Evolutionary conservation across 805 yeast species (phyloP).

Genomic region (Blastobotrys robertii): DNA sequence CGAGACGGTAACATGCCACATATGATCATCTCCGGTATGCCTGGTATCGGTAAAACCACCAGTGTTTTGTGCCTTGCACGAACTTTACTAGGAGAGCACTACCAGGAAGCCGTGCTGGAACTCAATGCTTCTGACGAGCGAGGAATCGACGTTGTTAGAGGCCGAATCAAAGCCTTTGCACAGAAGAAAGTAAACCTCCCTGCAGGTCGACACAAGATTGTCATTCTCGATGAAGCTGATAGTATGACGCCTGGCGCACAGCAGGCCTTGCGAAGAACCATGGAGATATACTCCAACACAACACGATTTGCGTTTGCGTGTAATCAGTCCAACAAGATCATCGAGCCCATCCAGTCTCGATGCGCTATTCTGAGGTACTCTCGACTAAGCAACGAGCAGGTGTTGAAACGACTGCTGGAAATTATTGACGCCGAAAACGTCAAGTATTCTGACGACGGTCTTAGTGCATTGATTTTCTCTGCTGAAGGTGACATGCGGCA

Average conservation of each 20-base stretch:
- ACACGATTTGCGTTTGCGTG: constrained; percentile 99
- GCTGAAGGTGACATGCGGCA: constrained; percentile 99
- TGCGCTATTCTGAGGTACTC: constrained; percentile 89
- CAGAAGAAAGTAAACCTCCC: constrained; percentile 86
- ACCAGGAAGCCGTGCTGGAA: constrained; percentile 78
- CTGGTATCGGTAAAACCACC: constrained; percentile 97
- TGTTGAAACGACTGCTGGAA: constrained; percentile 63
- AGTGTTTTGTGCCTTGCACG: constrained; percentile 83
- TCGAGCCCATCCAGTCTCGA: constrained; percentile 92
- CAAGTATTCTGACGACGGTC: constrained; percentile 76
- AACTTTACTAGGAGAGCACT: constrained; percentile 65
- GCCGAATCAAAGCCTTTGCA: constrained; percentile 90
- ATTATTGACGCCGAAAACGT: constrained; percentile 62
- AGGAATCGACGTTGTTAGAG: constrained; percentile 94
- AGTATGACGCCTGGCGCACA: constrained; percentile 97
- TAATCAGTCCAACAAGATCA: constrained; percentile 86
- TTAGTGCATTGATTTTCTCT: constrained; percentile 85
- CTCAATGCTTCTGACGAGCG: constrained; percentile 95
- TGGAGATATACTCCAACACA: constrained; percentile 92
- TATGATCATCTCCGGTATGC: constrained; percentile 83
- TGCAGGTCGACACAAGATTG: constrained; percentile 82
- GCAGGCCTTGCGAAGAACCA: constrained; percentile 85
- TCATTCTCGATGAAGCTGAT: constrained; percentile 92
- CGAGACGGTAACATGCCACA: constrained; percentile 96
- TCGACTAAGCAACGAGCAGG: constrained; percentile 75